Evolutionary conservation across 2,329 filamentous ascomycete species (phyloP).

Genomic region (Tolypocladium ophioglossoides): DNA sequence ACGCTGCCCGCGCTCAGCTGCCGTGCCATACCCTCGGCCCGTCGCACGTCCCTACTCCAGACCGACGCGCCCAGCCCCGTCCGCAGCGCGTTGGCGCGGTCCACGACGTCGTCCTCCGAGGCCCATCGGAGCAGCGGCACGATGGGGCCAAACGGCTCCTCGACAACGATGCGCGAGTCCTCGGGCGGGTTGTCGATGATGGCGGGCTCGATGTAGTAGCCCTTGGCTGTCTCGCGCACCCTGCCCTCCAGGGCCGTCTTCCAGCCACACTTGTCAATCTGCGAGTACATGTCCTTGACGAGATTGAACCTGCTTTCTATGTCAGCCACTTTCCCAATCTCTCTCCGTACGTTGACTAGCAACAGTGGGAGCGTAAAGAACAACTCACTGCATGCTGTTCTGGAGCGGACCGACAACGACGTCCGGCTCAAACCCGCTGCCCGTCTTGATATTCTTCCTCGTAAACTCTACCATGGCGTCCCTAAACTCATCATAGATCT

Average conservation of each 20-base stretch:
- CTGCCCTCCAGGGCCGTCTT: not conserved
- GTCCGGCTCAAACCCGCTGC: conserved; percentile 30
- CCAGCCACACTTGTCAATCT: not conserved
- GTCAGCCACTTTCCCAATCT: no score
- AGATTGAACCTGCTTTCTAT: not conserved
- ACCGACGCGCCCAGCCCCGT: conserved; percentile 47
- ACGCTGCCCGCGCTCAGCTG: conserved; percentile 47
- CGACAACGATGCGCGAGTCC: conserved; percentile 41
- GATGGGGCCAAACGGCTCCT: conserved; percentile 48
- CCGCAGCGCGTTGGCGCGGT: conserved; percentile 40
- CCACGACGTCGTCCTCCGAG: conserved; percentile 48
- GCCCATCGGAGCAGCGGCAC: conserved; percentile 52
- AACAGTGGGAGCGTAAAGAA: no score
- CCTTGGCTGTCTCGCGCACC: conserved; percentile 4
- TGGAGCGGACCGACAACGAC: conserved; percentile 43
- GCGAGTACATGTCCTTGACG: conserved; percentile 3
- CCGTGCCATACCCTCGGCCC: conserved; percentile 40
- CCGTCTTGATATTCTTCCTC: conserved; percentile 32
- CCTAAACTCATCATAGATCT: conserved; percentile 42
- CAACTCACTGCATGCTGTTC: conserved; percentile 45
- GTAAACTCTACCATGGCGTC: conserved; percentile 35
- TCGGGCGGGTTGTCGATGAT: conserved; percentile 12
- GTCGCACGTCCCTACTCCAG: conserved; percentile 41
- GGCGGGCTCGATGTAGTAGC: conserved; percentile 8
- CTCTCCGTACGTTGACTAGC: no score